Conservation (phyloP, 345 rosid genomes). For the Citrus australasica region DNA sequence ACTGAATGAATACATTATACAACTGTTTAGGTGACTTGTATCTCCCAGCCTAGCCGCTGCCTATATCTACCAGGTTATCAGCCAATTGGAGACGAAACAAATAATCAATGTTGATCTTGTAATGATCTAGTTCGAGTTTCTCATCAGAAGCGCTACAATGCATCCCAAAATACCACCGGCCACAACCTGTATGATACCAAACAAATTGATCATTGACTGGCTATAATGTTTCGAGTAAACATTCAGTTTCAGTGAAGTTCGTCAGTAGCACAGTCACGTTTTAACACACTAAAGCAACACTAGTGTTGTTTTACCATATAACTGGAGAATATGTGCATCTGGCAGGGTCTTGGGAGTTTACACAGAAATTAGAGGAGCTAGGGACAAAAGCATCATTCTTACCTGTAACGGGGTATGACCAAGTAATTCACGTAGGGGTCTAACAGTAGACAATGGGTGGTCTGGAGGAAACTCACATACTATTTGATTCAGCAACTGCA, state of each 20-base stretch:
- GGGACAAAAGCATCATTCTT: neutral
- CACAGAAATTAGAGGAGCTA: neutral
- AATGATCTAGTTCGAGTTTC: conserved; percentile 41
- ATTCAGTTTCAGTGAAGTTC: neutral
- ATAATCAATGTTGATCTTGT: neutral
- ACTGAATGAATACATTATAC: neutral
- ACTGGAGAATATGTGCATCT: neutral
- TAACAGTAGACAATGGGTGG: conserved; percentile 74
- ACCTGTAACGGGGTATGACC: conserved; percentile 98
- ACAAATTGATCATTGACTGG: neutral
- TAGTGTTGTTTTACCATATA: neutral
- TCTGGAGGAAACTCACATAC: conserved; percentile 97
- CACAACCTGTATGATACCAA: conserved; percentile 57
- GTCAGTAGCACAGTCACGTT: neutral
- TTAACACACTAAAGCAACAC: neutral
- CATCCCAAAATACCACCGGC: conserved; percentile 81
- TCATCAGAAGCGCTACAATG: conserved; percentile 69
- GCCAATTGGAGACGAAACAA: neutral
- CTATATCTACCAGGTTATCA: neutral
- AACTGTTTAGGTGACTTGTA: neutral
- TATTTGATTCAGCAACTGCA: conserved; percentile 92
- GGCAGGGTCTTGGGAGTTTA: neutral
- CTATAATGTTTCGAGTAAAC: neutral
- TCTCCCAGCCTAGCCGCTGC: conserved; percentile 1
- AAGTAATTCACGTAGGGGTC: conserved; percentile 91